Percentiles rank a stretch among this genome's conserved stretches.
These are phyloP conservation scores for Russula sp. DNA, from an alignment of 768 basidiomycete genomes.

Conservation along the genomic window DNA sequence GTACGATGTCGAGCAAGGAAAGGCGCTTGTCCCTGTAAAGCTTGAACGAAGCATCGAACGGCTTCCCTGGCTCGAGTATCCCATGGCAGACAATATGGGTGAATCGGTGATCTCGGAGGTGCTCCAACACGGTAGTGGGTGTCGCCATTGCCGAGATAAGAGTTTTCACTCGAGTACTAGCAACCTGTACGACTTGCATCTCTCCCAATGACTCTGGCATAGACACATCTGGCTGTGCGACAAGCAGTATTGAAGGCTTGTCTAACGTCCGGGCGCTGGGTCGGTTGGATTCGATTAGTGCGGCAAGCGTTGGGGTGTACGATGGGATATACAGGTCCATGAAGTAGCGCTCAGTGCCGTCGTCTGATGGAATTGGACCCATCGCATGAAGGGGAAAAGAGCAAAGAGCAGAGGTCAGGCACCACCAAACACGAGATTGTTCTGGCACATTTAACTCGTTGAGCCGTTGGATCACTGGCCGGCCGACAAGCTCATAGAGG, in stretches of 20 bases:
- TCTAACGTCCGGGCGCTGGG: background rate
- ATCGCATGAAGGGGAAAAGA: slow-evolving; percentile 4
- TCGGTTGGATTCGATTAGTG: background rate
- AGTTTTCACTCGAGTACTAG: background rate
- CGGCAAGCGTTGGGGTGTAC: background rate
- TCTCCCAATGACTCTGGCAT: background rate
- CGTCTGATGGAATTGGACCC: background rate
- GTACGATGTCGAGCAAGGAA: background rate
- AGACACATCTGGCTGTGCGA: background rate
- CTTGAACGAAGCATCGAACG: background rate
- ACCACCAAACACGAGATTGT: background rate
- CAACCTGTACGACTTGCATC: background rate
- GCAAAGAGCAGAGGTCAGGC: background rate
- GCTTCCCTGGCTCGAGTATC: background rate
- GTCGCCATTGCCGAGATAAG: background rate
- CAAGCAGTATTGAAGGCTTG: slow-evolving; percentile 5
- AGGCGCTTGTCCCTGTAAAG: background rate
- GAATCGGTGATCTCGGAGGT: background rate
- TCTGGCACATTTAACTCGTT: background rate
- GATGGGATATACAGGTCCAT: background rate
- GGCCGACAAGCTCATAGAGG: background rate
- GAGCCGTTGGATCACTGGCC: background rate
- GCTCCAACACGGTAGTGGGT: background rate
- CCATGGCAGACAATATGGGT: background rate
- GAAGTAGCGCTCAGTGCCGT: background rate